Percentiles rank a stretch among this genome's conserved stretches.
phyloP scores from a whole-genome alignment of 495 filamentous ascomycete genomes.

The Wilcoxina mikolae region DNA sequence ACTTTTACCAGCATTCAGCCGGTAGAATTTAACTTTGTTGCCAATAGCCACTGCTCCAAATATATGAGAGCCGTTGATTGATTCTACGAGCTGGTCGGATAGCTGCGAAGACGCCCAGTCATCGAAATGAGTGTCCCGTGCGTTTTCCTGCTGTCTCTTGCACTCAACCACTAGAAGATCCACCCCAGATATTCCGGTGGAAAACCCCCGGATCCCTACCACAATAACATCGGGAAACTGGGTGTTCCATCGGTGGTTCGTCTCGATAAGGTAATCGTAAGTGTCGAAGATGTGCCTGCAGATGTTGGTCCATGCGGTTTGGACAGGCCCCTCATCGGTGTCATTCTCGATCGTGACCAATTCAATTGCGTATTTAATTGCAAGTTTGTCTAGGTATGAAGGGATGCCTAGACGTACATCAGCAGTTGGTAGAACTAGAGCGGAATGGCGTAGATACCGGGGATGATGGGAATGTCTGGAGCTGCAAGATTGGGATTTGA shows the following conservation, averaged over 20 bases:
- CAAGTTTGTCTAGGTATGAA: too few species aligned
- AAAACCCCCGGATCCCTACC: background rate
- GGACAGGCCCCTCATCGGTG: background rate
- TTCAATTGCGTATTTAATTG: too few species aligned
- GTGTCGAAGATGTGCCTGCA: background rate
- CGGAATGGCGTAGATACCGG: too few species aligned
- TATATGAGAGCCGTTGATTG: background rate
- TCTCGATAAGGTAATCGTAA: background rate
- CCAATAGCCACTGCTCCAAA: background rate
- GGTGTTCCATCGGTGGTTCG: background rate
- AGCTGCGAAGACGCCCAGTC: background rate
- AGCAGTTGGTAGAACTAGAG: too few species aligned
- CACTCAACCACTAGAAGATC: background rate
- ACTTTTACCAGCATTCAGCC: too few species aligned
- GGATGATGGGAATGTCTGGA: too few species aligned
- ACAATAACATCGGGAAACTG: background rate
- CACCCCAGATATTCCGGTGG: background rate
- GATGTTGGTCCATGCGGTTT: background rate
- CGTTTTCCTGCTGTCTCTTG: background rate
- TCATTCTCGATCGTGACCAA: too few species aligned
- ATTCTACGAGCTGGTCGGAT: background rate
- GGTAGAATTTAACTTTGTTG: background rate
- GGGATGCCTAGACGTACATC: too few species aligned
- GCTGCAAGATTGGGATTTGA: too few species aligned
- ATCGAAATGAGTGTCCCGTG: background rate